Base-by-base conservation (phyloP, 495 filamentous ascomycete genomes). In the Acidiella bohemica region DNA sequence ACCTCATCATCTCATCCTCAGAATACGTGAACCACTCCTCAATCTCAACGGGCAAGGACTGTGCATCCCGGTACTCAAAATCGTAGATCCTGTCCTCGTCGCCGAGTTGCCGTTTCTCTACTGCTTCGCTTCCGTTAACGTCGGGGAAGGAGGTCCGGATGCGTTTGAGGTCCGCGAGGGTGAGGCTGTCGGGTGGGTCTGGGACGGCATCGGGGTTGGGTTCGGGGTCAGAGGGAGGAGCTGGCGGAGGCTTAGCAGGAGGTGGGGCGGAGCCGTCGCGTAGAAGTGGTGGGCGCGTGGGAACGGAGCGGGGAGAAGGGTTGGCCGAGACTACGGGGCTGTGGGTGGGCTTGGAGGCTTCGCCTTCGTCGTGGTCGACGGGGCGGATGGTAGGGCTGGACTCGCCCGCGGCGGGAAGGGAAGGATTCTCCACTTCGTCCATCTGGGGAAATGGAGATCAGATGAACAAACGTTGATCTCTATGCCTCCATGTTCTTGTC, bases 11-110 rank as follows among this genome's bases (percentile, higher is more conserved):
- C 42, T 84, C 81, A 58, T 81, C 84, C 43, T 86, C 81, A 32
- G 64, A 69, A 61, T 97, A 96, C 33, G 76, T 70, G 59, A 97
- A 97, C 88, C 87, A 96, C 60, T 96, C 90, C 50, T 94, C 83
- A 16, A 96, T 65, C 63, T 97, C 90, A 41, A 90, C 85, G 6
- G 77, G 70, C 44, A 92, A 78, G 1, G 75, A 67, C 28, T 84
- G 75, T 2, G 78, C 69, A 61, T 95, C 84, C n/a, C 73, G 66
- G 63, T 96, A 96, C 52, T 75, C 72, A 58, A 90, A 97, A 35
- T 87, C 84, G 64, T 97, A 97, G n/a, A 46, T 27, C 16, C 26
- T 17, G 13, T 19, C 28, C 8, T 36, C 12, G 11, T 36, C 43
- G 4, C 40, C n/a, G 4, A 40, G 22, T 36, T 40, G 19, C 18